phyloP scores from a whole-genome alignment of 2,329 filamentous ascomycete genomes.

The Cryphonectria japonica region DNA sequence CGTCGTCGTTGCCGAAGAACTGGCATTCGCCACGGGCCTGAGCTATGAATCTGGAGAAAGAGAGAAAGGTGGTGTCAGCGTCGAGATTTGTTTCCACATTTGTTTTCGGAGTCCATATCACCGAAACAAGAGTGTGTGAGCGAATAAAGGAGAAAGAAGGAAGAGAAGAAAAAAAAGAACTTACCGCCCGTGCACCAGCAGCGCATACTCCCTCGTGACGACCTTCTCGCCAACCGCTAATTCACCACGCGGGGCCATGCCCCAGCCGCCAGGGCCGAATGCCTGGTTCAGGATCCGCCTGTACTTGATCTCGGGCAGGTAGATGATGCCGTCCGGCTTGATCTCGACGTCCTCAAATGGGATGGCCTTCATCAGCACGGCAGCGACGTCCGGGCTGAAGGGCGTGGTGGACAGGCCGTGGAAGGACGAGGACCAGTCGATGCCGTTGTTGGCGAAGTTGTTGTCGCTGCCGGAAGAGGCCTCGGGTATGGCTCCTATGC shows the following conservation, averaged over 20 bases:
- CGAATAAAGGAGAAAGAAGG: no score
- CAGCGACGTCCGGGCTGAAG: slow-evolving; percentile 71
- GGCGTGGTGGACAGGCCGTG: slow-evolving; percentile 74
- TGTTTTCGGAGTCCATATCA: not conserved
- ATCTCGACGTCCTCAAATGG: slow-evolving; percentile 83
- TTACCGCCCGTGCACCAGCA: slow-evolving; percentile 86
- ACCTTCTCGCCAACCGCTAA: slow-evolving; percentile 81
- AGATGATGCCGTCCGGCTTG: slow-evolving; percentile 96
- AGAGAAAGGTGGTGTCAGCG: not conserved
- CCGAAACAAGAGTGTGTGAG: not conserved
- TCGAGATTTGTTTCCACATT: not conserved
- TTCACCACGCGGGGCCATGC: slow-evolving; percentile 84
- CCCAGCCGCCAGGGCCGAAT: slow-evolving; percentile 96
- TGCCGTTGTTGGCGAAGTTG: slow-evolving; percentile 33
- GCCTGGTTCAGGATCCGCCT: slow-evolving; percentile 84
- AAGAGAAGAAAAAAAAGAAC: slow-evolving; percentile 36
- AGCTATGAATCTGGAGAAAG: slow-evolving; percentile 72
- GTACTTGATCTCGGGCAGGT: slow-evolving; percentile 98
- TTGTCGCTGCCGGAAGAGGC: slow-evolving; percentile 29
- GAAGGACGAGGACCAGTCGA: slow-evolving; percentile 84
- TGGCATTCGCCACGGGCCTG: slow-evolving; percentile 93
- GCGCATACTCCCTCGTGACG: slow-evolving; percentile 88
- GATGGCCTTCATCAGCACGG: slow-evolving; percentile 70
- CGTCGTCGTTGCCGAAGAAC: slow-evolving; percentile 81
- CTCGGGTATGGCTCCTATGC: slow-evolving; percentile 22